Percentiles rank a stretch among this genome's conserved stretches.
phyloP scores from a whole-genome alignment of 331 rosid genomes.

The Telfairia occidentalis region DNA sequence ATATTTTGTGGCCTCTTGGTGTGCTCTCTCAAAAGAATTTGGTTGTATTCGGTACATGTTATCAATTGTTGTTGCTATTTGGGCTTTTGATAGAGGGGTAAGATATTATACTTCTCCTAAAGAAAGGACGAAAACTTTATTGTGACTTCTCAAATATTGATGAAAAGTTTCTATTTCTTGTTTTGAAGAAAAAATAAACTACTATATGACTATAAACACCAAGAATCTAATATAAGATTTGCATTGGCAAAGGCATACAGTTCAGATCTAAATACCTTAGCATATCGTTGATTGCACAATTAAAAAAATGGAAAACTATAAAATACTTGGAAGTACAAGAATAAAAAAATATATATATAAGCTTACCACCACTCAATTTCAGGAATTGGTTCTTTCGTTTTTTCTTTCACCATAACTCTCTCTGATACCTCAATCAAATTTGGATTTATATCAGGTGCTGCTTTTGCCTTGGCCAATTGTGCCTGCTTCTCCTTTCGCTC shows the following conservation, averaged over 20 bases:
- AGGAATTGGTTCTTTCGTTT: conserved; percentile 80
- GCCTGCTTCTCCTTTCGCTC: conserved; percentile 93
- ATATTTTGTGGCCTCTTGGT: background rate
- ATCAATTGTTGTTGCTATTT: no score
- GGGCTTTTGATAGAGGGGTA: no score
- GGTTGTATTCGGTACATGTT: background rate
- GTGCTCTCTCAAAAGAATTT: background rate
- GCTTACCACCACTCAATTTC: conserved; percentile 97
- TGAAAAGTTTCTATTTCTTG: background rate
- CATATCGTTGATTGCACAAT: background rate
- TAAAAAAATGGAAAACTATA: background rate
- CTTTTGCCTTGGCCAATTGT: conserved; percentile 89
- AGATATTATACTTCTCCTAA: background rate
- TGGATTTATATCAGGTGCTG: conserved; percentile 91
- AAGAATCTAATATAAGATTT: background rate
- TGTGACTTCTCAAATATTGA: background rate
- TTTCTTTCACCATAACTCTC: conserved; percentile 77
- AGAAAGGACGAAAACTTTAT: background rate
- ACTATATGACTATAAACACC: no score
- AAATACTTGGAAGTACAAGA: background rate
- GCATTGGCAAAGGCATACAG: background rate
- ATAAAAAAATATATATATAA: conserved; percentile 12
- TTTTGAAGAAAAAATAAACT: background rate
- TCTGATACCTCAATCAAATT: conserved; percentile 82
- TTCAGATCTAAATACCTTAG: no score